These are phyloP conservation scores for Ulmus americana DNA, from an alignment of 331 rosid species.

Conservation along the genomic window DNA sequence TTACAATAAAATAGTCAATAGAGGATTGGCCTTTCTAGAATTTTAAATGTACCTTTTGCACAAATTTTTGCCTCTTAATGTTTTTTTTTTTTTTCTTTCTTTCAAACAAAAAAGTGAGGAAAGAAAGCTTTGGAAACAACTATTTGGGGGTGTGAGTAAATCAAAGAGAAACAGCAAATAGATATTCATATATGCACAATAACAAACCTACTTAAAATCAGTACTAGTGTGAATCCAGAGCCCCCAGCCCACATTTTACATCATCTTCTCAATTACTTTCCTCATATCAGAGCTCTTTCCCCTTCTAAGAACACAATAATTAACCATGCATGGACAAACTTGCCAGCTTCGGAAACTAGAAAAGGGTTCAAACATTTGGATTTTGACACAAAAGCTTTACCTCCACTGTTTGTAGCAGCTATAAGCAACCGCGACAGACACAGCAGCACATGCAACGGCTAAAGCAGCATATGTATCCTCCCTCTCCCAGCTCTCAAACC, in stretches of 20 bases:
- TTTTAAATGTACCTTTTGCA: too few species aligned
- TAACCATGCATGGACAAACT: conserved; percentile 21
- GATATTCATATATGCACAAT: conserved; percentile 21
- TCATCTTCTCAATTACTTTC: conserved; percentile 4
- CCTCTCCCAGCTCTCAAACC: conserved; percentile 84
- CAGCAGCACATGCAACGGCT: conserved; percentile 77
- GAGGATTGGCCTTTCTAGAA: too few species aligned
- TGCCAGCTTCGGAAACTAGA: neutral
- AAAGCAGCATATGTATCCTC: conserved; percentile 85
- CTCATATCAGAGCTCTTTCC: neutral
- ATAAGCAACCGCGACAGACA: conserved; percentile 71
- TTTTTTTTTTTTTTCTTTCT: too few species aligned
- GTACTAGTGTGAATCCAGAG: neutral
- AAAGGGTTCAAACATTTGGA: neutral
- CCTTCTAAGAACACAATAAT: conserved; percentile 16
- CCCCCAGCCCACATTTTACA: conserved; percentile 16
- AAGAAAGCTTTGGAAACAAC: too few species aligned
- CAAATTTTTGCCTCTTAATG: too few species aligned
- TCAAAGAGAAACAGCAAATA: too few species aligned
- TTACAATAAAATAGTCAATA: too few species aligned
- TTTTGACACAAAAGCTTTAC: conserved; percentile 14
- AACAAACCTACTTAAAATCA: conserved; percentile 6
- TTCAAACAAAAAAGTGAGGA: too few species aligned
- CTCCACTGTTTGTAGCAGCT: conserved; percentile 72
- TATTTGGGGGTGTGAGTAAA: too few species aligned